phyloP scores from a whole-genome alignment of 2,329 filamentous ascomycete genomes.

The Cytospora piceicola region DNA sequence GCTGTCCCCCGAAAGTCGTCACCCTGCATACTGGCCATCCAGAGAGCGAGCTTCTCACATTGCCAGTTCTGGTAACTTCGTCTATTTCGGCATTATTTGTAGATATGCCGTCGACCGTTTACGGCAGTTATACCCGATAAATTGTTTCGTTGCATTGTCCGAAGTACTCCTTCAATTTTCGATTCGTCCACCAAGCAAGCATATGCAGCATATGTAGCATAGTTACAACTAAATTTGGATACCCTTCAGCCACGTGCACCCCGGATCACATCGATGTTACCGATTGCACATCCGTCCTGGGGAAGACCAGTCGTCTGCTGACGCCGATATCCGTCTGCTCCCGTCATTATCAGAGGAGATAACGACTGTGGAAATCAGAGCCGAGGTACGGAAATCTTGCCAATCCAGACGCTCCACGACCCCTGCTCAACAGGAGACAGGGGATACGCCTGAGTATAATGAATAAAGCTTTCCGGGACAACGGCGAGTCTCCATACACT shows the following conservation, averaged over 20 bases:
- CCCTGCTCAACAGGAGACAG: conserved; percentile 18
- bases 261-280: conserved; percentile 33
- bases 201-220: conserved; percentile 6
- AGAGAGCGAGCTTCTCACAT: conserved; percentile 1
- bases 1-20: not conserved
- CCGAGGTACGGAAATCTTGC: conserved; percentile 14
- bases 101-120: conserved; percentile 31
- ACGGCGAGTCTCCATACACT: not conserved
- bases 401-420: conserved; percentile 1
- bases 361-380: not conserved
- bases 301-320: conserved; percentile 21
- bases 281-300: conserved; percentile 2
- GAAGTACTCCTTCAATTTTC: conserved; percentile 26
- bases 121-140: conserved; percentile 19
- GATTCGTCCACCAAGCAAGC: conserved; percentile 12
- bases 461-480: not conserved
- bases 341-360: not conserved
- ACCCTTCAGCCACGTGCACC: conserved; percentile 34
- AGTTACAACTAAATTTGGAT: conserved; percentile 13
- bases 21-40: conserved; percentile 22
- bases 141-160: conserved; percentile 9
- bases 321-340: not conserved
- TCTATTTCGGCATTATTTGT: conserved; percentile 19
- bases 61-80: conserved; percentile 14
- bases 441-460: not conserved